These are phyloP conservation scores for Capsella rubella DNA, from an alignment of 441 rosid species.

Conservation along the genomic window DNA sequence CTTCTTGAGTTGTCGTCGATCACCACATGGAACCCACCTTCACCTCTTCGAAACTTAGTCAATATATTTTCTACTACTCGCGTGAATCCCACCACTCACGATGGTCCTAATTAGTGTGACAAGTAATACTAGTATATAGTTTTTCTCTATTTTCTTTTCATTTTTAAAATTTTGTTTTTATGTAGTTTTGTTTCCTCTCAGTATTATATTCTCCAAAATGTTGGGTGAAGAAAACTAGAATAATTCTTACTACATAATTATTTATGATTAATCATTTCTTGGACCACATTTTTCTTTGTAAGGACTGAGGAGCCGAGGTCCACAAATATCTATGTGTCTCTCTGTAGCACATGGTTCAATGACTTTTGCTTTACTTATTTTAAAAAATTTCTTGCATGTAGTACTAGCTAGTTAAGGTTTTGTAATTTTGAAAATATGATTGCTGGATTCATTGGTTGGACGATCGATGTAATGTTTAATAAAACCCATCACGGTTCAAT, in stretches of 20 bases:
- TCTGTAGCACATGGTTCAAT: constrained; percentile 18
- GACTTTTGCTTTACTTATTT: constrained; percentile 1
- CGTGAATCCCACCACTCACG: constrained; percentile 2
- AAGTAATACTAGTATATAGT: not conserved
- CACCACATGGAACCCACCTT: constrained; percentile 17
- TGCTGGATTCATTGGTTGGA: not conserved
- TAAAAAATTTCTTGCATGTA: not conserved
- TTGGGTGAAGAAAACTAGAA: not conserved
- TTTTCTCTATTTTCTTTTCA: not conserved
- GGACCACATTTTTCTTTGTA: constrained; percentile 1
- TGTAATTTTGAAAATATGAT: not conserved
- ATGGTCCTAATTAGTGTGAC: constrained; percentile 2
- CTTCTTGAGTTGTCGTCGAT: constrained; percentile 20
- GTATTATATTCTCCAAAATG: constrained; percentile 6
- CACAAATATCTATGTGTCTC: constrained; percentile 1
- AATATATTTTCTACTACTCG: not conserved
- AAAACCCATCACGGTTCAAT: not conserved
- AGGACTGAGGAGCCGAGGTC: constrained; percentile 2
- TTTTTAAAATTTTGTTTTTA: not conserved
- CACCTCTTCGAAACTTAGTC: constrained; percentile 11
- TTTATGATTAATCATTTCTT: constrained; percentile 22
- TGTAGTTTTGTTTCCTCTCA: not conserved
- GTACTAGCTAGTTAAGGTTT: not conserved
- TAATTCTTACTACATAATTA: not conserved
- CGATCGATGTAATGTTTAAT: not conserved